A percentile compares a stretch with the other conserved stretches of the same genome.
phyloP scores from a whole-genome alignment of 192 early-diverging fungal species.

The Paraglomus occultum region DNA sequence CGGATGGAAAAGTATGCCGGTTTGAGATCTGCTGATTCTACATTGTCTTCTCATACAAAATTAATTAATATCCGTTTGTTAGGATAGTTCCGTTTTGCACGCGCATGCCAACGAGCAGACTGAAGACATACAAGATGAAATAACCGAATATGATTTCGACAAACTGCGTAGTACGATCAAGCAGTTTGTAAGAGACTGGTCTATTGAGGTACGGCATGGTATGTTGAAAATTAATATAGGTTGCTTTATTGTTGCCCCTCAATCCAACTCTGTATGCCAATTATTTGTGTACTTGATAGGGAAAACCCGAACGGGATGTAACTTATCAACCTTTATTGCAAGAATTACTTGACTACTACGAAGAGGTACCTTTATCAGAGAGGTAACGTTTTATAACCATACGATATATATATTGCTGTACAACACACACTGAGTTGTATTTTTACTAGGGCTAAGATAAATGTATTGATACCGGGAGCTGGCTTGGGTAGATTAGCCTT shows the following conservation, averaged over 20 bases:
- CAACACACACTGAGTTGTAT: background rate
- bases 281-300: constrained; percentile 40
- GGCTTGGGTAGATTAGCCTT: constrained; percentile 92
- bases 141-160: constrained; percentile 75
- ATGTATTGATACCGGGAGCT: constrained; percentile 91
- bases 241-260: background rate
- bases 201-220: constrained; percentile 59
- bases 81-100: background rate
- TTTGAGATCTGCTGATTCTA: background rate
- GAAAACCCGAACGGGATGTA: constrained; percentile 69
- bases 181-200: constrained; percentile 97
- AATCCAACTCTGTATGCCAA: background rate
- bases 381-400: constrained; percentile 32
- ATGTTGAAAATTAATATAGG: background rate
- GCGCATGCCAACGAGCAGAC: background rate
- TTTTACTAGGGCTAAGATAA: constrained; percentile 52
- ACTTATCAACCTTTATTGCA: constrained; percentile 82
- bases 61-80: constrained; percentile 3
- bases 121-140: constrained; percentile 23
- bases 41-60: background rate
- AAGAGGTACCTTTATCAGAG: constrained; percentile 47
- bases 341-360: constrained; percentile 62
- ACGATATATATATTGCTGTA: background rate
- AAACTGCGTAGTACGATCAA: constrained; percentile 86
- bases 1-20: constrained; percentile 29